Percentiles rank a stretch among this genome's conserved stretches.
These are phyloP conservation scores for Rachicladosporium sp. DNA, from an alignment of 2,329 filamentous ascomycete species.

Conservation along the genomic window DNA sequence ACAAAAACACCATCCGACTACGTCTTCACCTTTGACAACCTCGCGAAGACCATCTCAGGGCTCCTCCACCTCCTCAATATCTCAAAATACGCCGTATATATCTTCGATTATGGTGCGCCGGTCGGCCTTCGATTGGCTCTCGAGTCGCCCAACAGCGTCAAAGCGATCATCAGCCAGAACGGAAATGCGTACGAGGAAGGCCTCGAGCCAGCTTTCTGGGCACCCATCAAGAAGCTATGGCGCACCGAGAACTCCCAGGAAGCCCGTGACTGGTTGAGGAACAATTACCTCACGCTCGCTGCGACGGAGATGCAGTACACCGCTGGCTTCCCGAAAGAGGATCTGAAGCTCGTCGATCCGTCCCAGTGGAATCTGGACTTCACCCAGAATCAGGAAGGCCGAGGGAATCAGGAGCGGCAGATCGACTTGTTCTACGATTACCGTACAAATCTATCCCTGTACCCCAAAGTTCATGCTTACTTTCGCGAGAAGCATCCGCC, in stretches of 20 bases:
- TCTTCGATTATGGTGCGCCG: constrained; percentile 53
- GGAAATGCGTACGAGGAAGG: constrained; percentile 50
- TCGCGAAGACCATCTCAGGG: constrained; percentile 35
- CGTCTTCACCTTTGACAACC: constrained; percentile 42
- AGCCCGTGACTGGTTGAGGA: constrained; percentile 26
- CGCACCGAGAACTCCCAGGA: constrained; percentile 20
- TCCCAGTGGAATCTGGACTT: constrained; percentile 39
- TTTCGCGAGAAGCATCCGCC: constrained; percentile 40
- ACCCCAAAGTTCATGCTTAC: constrained; percentile 44
- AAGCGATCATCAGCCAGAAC: constrained; percentile 46
- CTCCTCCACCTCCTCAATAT: constrained; percentile 40
- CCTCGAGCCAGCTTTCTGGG: constrained; percentile 40
- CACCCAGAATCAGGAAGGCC: constrained; percentile 25
- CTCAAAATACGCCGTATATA: constrained; percentile 41
- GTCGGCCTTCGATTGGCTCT: constrained; percentile 43
- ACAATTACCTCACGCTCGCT: constrained; percentile 26
- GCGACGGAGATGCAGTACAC: constrained; percentile 25
- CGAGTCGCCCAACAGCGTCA: constrained; percentile 34
- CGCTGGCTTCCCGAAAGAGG: constrained; percentile 12
- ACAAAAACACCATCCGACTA: constrained; percentile 36
- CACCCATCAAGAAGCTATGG: constrained; percentile 37
- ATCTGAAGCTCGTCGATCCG: constrained; percentile 28
- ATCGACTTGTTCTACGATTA: constrained; percentile 48
- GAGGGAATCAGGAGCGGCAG: constrained; percentile 41
- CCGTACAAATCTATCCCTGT: constrained; percentile 45